Evolutionary conservation across 2,329 filamentous ascomycete species (phyloP), one percentile per base, ranked within the genome.

Genomic region (Lecanicillium sp.): DNA sequence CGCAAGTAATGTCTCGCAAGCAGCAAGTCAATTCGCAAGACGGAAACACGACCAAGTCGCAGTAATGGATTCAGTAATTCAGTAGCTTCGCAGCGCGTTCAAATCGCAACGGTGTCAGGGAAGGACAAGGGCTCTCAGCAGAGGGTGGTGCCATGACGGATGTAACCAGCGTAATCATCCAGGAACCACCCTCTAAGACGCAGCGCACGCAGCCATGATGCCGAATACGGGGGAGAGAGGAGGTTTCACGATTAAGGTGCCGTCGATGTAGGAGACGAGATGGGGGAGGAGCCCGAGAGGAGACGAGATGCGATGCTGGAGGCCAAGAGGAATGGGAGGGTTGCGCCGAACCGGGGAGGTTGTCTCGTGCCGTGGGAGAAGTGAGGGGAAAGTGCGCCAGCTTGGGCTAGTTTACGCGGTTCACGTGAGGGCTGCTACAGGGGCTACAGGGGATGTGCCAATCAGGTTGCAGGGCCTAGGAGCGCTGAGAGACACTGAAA

Each of bases 121-220:
- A 51, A 59, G 55, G 54, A 9, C 8, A 6, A 37, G 25, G 18
- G 16, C 49, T 55, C 52, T 56, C 63, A 62, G 58, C 57, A 56
- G 68, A 73, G 67, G 68, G 68, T 71, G 70, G 68, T 70, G 64
- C 71, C 73, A 75, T 76, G 57, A 64, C 62, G 62, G 66, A 60
- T 51, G 54, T 56, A 56, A 58, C 59, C 56, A 61, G 50, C 52
- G 29, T 30, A 20, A 29, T 42, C 40, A 38, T 48, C 46, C 45
- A 56, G 63, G 55, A 55, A 59, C 70, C 68, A 73, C 70, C 69
- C 68, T 71, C 67, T 72, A 75, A 48, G 67, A 67, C 44, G 63
- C 63, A 69, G 63, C 63, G 60, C 55, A 56, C 58, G 59, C 56
- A 45, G 60, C 42, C 49, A 56, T 51, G 45, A 45, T 56, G 46